Base-by-base conservation (phyloP, 495 filamentous ascomycete genomes). In the Platismatia glauca region DNA sequence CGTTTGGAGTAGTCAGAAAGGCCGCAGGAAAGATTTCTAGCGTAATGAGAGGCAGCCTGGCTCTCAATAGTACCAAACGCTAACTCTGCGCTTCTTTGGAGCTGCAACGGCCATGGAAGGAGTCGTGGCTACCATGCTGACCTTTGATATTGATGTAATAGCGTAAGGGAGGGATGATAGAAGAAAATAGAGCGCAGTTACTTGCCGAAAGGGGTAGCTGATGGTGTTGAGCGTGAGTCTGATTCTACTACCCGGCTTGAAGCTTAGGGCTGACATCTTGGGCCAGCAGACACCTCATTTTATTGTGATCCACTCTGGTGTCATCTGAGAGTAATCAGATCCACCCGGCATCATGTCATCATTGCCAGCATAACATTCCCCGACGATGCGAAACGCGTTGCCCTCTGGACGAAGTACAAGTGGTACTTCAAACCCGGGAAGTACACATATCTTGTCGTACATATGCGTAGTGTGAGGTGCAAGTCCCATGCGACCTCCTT, bases 341-440 rank as follows among this genome's bases (percentile, higher is more conserved):
- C 50, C 50, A 33, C 50, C 50, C 8, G 50, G 50, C 50, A 53
- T 53, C 50, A 33, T 33, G 11, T 53, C 50, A n/a, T 53, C 50
- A 53, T 53, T 53, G 13, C 50, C 50, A 18, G 50, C 50, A 15
- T 53, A 53, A 29, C 50, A 53, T 33, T 53, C 50, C 50, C 50
- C 50, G 20, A 53, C 50, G 16, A 53, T 3, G 9, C 50, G 50
- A n/a, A 31, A 53, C 50, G 33, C 50, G 29, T 53, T 53, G 29
- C 50, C 50, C 29, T 53, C 50, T 18, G 50, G 50, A 33, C 50
- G 50, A 16, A 53, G 50, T 15, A 53, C 29, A 6, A 53, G 50
- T 29, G 50, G 50, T 18, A 53, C 50, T 16, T 53, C 50, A 20
- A 53, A 53, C 6, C 24, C 50, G 2, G 50, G 50, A n/a, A 53